Percentiles rank a stretch among this genome's conserved stretches.
These are phyloP conservation scores for Lactuca sativa DNA, from an alignment of 129 eudicot species.

Conservation along the genomic window DNA sequence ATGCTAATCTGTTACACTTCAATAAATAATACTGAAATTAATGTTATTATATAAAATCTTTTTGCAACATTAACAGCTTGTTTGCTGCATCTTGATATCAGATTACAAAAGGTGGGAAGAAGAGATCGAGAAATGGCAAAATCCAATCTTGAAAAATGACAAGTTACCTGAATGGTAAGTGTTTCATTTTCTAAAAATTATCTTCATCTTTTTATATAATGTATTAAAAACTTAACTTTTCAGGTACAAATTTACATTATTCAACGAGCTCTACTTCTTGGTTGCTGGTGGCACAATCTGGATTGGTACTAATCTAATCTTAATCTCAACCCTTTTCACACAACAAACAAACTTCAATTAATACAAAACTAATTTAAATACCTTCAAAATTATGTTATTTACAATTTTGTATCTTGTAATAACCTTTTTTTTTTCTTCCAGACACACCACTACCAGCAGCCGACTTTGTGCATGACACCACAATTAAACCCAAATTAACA, in stretches of 20 bases:
- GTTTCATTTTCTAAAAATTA: not conserved
- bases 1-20: not conserved
- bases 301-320: conserved; percentile 61
- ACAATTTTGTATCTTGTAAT: not conserved
- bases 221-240: not conserved
- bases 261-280: conserved; percentile 93
- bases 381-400: not conserved
- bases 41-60: not conserved
- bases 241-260: conserved; percentile 97
- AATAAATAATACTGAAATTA: too few relatives aligned
- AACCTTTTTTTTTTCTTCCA: conserved; percentile 15
- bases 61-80: not conserved
- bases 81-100: conserved; percentile 24
- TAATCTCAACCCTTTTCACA: not conserved
- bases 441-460: conserved; percentile 60
- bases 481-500: conserved; percentile 6
- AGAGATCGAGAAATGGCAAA: conserved; percentile 96
- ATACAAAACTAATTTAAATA: too few relatives aligned
- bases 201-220: too few relatives aligned
- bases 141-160: conserved; percentile 78
- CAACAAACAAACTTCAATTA: too few relatives aligned
- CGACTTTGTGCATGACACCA: conserved; percentile 32
- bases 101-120: conserved; percentile 97
- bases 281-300: conserved; percentile 98
- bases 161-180: conserved; percentile 88